A percentile compares a stretch with the other conserved stretches of the same genome.
These are phyloP conservation scores for Blumeria hordei DNA, from an alignment of 2,329 filamentous ascomycete species.

Conservation along the genomic window DNA sequence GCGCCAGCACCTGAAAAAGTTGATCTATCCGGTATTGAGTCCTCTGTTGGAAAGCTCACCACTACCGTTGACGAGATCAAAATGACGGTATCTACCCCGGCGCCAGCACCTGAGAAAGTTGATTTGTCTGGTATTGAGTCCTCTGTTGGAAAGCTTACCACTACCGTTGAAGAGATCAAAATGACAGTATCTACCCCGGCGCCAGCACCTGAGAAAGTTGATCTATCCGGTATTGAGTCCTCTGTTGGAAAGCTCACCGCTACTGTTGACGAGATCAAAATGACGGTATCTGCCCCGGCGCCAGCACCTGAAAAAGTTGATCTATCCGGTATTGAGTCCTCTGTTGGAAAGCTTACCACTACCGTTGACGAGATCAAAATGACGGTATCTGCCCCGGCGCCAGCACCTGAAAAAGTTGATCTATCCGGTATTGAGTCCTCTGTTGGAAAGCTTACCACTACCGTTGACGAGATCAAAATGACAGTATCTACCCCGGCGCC, in stretches of 20 bases:
- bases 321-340: constrained; percentile 3
- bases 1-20: constrained; percentile 1
- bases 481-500: constrained; percentile 2
- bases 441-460: constrained; percentile 3
- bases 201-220: neutral
- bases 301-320: constrained; percentile 3
- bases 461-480: constrained; percentile 4
- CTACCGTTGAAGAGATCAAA: constrained; percentile 8
- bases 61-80: constrained; percentile 3
- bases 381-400: constrained; percentile 1
- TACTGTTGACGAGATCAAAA: neutral
- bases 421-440: neutral
- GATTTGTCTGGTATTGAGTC: constrained; percentile 4
- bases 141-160: constrained; percentile 3
- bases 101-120: constrained; percentile 3
- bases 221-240: constrained; percentile 3
- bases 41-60: constrained; percentile 3
- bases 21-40: constrained; percentile 4
- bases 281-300: neutral
- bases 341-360: constrained; percentile 4
- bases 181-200: constrained; percentile 2
- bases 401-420: constrained; percentile 2
- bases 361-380: constrained; percentile 3
- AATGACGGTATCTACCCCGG: constrained; percentile 1
- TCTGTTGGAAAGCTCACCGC: neutral